Evolutionary conservation across 306 rosid genomes (phyloP), one percentile per base, ranked within the genome.

Genomic region (Prunus dulcis): DNA sequence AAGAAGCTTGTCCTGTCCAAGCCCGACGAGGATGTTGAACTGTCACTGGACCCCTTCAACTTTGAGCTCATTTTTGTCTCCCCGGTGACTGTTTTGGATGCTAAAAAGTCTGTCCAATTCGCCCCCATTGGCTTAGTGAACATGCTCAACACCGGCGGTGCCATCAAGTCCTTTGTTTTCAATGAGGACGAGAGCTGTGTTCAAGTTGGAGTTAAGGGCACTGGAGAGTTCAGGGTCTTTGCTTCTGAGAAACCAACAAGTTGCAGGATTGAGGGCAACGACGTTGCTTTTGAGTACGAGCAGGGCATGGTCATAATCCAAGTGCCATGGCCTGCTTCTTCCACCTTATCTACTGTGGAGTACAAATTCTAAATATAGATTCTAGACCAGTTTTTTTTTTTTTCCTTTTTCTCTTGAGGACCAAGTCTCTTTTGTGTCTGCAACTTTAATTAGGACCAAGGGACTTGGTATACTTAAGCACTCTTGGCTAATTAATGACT

Each of bases 91-190:
- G 25, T 76, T 4, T 79, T 94, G 67, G 20, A 0, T 6, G 34
- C 72, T 30, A 45, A 50, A 25, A 89, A 83, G 30, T 57, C 80
- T 0, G 70, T 92, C 22, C 84, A 88, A 6, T 90, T 95, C 75
- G 91, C 98, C 23, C 93, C 96, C 2, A 89, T 95, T 71, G 98
- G 98, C 17, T 72, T 95, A 62, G 93, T 87, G 56, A 92, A 95
- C 67, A 95, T 95, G 98, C 86, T 92, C 1, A 95, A 95, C 82
- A 90, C 81, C 3, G 96, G 98, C 10, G 98, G 97, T 10, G 97
- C 98, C 58, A 67, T 95, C 52, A 91, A 89, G 61, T 84, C 93
- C 0, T 55, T 94, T 64, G 81, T 50, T 2, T 89, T 84, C 68
- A 65, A 84, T 46, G 84, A 87, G 43, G 85, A 74, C 61, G 65